Conservation (phyloP, 129 eudicot genomes). For the Logfia minima region DNA sequence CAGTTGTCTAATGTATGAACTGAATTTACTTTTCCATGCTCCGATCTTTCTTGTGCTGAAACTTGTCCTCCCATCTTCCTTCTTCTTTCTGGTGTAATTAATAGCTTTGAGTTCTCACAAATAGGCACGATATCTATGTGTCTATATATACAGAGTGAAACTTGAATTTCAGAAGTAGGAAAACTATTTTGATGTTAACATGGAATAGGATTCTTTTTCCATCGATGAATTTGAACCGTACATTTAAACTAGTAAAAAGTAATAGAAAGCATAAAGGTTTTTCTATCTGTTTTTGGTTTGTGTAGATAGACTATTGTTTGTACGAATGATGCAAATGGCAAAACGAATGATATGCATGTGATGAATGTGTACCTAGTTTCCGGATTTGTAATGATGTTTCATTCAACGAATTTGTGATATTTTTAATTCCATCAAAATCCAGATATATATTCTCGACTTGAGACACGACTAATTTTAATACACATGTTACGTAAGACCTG, state of each 20-base stretch:
- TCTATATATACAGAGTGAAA: not conserved
- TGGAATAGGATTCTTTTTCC: slow-evolving; percentile 35
- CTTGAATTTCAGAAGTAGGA: slow-evolving; percentile 22
- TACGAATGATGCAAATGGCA: not conserved
- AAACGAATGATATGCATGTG: not conserved
- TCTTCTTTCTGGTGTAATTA: slow-evolving; percentile 16
- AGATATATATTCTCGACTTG: not conserved
- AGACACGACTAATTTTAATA: not conserved
- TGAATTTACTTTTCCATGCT: slow-evolving; percentile 35
- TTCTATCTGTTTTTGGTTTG: not conserved
- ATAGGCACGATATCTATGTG: not conserved
- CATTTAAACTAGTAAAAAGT: slow-evolving; percentile 25
- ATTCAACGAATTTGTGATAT: too few relatives aligned
- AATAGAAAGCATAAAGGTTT: slow-evolving; percentile 10
- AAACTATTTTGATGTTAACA: slow-evolving; percentile 20
- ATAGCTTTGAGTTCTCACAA: not conserved
- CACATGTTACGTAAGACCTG: too few relatives aligned
- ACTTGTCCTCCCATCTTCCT: slow-evolving; percentile 29
- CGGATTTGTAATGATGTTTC: too few relatives aligned
- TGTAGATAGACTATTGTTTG: not conserved
- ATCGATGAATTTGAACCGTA: slow-evolving; percentile 16
- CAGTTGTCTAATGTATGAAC: slow-evolving; percentile 57
- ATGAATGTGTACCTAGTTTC: not conserved
- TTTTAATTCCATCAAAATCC: not conserved
- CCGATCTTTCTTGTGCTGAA: slow-evolving; percentile 30